These are phyloP conservation scores for Isoetes engelmannii DNA, from an alignment of 83 land plant genomes.

Conservation along the genomic window DNA sequence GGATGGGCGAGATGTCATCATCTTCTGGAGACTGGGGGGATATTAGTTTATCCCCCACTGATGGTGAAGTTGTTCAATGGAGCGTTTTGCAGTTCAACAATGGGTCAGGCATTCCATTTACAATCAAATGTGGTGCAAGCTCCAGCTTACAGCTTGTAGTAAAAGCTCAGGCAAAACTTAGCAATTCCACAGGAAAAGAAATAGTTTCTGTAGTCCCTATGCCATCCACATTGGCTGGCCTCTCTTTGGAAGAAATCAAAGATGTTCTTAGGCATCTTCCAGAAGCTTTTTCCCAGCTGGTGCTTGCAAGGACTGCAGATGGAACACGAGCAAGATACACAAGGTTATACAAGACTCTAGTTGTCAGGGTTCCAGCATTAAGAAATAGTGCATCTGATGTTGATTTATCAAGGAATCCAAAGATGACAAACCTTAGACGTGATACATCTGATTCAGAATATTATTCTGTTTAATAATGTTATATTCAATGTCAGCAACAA, in stretches of 20 bases:
- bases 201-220: constrained; percentile 68
- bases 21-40: constrained; percentile 21
- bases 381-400: constrained; percentile 55
- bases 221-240: constrained; percentile 57
- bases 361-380: constrained; percentile 74
- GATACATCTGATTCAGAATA: too few relatives aligned
- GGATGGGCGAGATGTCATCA: constrained; percentile 20
- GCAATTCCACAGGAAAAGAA: constrained; percentile 62
- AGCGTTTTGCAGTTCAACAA: constrained; percentile 95
- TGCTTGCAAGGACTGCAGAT: constrained; percentile 91
- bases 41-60: constrained; percentile 17
- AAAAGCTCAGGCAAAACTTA: constrained; percentile 76
- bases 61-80: constrained; percentile 81
- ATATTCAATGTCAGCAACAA: too few relatives aligned
- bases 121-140: constrained; percentile 92
- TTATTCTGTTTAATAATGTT: too few relatives aligned
- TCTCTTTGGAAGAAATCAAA: constrained; percentile 80
- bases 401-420: constrained; percentile 19
- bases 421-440: too few relatives aligned
- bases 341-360: constrained; percentile 76
- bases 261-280: constrained; percentile 61
- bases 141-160: constrained; percentile 73
- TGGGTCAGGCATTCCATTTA: constrained; percentile 79
- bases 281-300: constrained; percentile 74
- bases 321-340: constrained; percentile 90